A percentile compares a stretch with the other conserved stretches of the same genome.
phyloP scores from a whole-genome alignment of 2,329 filamentous ascomycete species.

The Dothideomycetes sp. region DNA sequence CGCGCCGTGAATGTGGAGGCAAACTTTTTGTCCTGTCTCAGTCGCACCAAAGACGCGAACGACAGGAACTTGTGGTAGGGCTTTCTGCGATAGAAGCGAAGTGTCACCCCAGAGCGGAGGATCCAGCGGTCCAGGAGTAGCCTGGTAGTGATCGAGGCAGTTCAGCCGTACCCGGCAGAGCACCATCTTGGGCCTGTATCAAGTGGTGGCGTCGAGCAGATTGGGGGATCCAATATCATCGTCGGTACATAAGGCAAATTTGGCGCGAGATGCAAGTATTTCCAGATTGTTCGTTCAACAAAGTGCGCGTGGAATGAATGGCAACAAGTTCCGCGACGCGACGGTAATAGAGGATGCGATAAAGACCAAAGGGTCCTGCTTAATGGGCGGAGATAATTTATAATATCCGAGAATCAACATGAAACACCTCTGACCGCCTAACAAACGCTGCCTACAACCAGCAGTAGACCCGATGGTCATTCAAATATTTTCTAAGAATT shows the following conservation, averaged over 20 bases:
- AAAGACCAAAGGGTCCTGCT: neutral
- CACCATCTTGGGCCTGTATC: constrained; percentile 10
- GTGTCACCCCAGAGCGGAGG: constrained; percentile 50
- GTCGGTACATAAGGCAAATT: neutral
- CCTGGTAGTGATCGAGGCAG: constrained; percentile 92
- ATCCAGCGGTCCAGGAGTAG: constrained; percentile 68
- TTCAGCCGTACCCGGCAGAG: constrained; percentile 69
- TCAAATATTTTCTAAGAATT: too few relatives aligned
- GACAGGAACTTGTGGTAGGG: constrained; percentile 68
- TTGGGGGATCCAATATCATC: neutral
- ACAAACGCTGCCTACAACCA: too few relatives aligned
- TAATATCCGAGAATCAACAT: too few relatives aligned
- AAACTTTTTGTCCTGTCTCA: constrained; percentile 90
- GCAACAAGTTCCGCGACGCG: too few relatives aligned
- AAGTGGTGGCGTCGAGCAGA: neutral
- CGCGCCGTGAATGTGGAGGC: constrained; percentile 88
- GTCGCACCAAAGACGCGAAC: constrained; percentile 88
- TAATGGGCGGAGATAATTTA: too few relatives aligned
- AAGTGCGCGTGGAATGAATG: constrained; percentile 9
- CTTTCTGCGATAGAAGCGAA: constrained; percentile 48
- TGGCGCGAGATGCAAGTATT: constrained; percentile 1
- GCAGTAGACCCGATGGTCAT: too few relatives aligned
- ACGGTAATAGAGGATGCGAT: constrained; percentile 6
- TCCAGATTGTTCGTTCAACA: constrained; percentile 8
- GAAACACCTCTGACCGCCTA: too few relatives aligned